Evolutionary conservation across 106 monocot genomes (phyloP).

Genomic region (Alisma plantagoaquatica): DNA sequence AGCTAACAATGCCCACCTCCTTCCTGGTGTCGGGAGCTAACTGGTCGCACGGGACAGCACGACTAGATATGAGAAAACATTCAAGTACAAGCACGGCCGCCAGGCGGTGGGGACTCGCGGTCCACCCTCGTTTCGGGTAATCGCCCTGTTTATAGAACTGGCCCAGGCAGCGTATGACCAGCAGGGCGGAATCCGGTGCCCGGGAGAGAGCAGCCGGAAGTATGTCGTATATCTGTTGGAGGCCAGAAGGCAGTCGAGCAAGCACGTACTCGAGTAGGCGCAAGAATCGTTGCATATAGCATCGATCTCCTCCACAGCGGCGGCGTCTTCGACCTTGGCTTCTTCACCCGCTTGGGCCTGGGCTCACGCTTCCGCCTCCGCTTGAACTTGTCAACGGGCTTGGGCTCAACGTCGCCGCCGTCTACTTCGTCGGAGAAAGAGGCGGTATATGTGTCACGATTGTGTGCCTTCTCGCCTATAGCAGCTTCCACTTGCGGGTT

Average conservation of each 20-base stretch:
- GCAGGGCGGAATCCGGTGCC: too few species aligned
- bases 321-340: neutral
- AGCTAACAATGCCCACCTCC: slow-evolving; percentile 14
- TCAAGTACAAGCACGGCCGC: slow-evolving; percentile 17
- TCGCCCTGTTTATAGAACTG: too few species aligned
- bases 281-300: slow-evolving; percentile 4
- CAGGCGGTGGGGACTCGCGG: too few species aligned
- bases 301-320: slow-evolving; percentile 1
- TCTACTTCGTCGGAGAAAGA: neutral
- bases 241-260: neutral
- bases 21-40: slow-evolving; percentile 7
- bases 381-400: too few species aligned
- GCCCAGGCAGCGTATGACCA: too few species aligned
- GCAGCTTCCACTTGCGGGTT: too few species aligned
- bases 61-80: slow-evolving; percentile 10
- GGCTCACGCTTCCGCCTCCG: too few species aligned
- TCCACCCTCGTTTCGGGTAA: too few species aligned
- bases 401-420: neutral
- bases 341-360: neutral
- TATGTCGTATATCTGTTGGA: neutral
- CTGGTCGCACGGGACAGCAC: neutral
- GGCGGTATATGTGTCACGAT: neutral
- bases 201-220: slow-evolving; percentile 4
- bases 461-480: neutral
- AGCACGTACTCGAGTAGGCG: slow-evolving; percentile 6